Evolutionary conservation across 768 basidiomycete genomes (phyloP).

Genomic region (Rhizopogon vulgaris): DNA sequence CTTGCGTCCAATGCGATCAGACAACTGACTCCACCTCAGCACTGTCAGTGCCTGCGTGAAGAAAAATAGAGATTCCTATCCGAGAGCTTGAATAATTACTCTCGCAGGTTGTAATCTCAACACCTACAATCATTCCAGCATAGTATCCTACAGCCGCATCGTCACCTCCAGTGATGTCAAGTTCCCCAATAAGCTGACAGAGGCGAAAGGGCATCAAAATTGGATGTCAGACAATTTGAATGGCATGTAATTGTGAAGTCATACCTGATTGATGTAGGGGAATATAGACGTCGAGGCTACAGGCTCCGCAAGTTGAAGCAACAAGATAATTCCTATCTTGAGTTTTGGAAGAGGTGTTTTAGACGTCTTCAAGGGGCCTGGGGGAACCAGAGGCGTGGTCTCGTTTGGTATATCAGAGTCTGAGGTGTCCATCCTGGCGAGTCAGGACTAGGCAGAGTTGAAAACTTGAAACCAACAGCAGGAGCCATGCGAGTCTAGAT

Average conservation of each 20-base stretch:
- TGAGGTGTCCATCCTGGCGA: too few species aligned
- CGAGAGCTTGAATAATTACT: not conserved
- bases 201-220: too few species aligned
- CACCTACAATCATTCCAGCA: constrained; percentile 49
- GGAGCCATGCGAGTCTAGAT: too few species aligned
- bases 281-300: constrained; percentile 37
- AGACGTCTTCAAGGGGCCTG: not conserved
- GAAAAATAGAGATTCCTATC: constrained; percentile 58
- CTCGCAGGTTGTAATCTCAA: not conserved
- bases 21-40: constrained; percentile 59
- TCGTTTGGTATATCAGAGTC: too few species aligned
- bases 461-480: too few species aligned
- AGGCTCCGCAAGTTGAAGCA: constrained; percentile 28
- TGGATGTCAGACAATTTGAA: too few species aligned
- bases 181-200: constrained; percentile 49
- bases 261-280: constrained; percentile 43
- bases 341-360: constrained; percentile 31
- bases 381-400: too few species aligned
- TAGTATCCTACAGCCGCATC: constrained; percentile 63
- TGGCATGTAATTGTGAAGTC: too few species aligned
- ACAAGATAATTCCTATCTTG: constrained; percentile 30
- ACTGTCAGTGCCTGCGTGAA: constrained; percentile 49
- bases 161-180: constrained; percentile 58
- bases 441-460: too few species aligned
- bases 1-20: constrained; percentile 54